Conservation (phyloP, 2,329 filamentous ascomycete genomes). For the Apiospora kogelbergensis region DNA sequence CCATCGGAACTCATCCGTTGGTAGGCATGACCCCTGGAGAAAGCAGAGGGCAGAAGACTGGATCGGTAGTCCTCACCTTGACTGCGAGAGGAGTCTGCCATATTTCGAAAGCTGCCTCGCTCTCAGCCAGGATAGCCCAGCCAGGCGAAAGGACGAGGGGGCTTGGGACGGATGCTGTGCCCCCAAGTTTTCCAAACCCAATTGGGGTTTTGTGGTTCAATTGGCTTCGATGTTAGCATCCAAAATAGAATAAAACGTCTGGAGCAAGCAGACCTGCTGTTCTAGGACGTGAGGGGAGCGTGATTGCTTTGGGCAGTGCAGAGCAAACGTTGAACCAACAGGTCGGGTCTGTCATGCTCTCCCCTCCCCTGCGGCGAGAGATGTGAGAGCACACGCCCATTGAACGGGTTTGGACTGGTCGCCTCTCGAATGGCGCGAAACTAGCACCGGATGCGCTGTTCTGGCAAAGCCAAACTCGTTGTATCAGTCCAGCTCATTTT, state of each 20-base stretch:
- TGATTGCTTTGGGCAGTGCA: not conserved
- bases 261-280: not conserved
- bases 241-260: no score
- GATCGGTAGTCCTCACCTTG: not conserved
- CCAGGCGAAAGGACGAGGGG: not conserved
- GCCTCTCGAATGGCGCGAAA: not conserved
- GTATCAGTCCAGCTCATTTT: not conserved
- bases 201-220: not conserved
- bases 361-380: not conserved
- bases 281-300: not conserved
- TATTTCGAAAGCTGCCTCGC: not conserved
- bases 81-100: not conserved
- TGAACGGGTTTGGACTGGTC: constrained; percentile 5
- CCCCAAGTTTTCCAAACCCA: not conserved
- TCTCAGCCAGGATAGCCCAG: not conserved
- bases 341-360: not conserved
- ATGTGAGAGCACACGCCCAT: not conserved
- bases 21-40: not conserved
- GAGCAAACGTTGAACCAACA: not conserved
- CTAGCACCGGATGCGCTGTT: not conserved
- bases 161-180: not conserved
- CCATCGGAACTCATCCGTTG: constrained; percentile 12
- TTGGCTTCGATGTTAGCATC: not conserved
- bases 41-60: constrained; percentile 4
- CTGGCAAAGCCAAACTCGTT: not conserved